These are phyloP conservation scores for Paradendryphiella salina DNA, from an alignment of 2,329 filamentous ascomycete species.

Conservation along the genomic window DNA sequence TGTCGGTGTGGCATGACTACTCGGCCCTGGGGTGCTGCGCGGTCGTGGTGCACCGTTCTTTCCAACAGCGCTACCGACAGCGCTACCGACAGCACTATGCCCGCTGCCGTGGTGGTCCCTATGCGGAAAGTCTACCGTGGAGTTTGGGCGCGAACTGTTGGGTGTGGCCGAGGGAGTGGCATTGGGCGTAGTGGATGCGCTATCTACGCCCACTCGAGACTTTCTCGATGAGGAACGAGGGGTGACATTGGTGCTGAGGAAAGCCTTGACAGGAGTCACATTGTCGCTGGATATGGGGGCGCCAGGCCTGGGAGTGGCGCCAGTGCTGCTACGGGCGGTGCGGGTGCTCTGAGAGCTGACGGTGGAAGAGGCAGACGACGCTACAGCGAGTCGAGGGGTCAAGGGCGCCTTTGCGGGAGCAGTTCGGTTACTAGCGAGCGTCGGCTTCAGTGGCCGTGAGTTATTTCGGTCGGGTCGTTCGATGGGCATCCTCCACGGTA, in stretches of 20 bases:
- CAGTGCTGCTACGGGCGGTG: slow-evolving; percentile 34
- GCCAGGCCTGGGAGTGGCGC: slow-evolving; percentile 36
- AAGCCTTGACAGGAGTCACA: slow-evolving; percentile 58
- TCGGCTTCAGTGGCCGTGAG: slow-evolving; percentile 67
- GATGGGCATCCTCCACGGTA: slow-evolving; percentile 43
- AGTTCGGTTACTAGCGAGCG: slow-evolving; percentile 64
- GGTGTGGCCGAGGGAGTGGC: slow-evolving; percentile 58
- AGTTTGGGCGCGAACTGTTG: slow-evolving; percentile 40
- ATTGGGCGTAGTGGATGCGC: slow-evolving; percentile 66
- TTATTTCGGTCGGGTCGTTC: slow-evolving; percentile 52
- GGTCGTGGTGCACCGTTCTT: slow-evolving; percentile 36
- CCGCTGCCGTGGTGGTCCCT: slow-evolving; percentile 35
- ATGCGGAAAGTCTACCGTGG: slow-evolving; percentile 35
- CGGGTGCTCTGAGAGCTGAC: slow-evolving; percentile 39
- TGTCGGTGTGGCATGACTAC: slow-evolving; percentile 25
- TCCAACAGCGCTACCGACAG: slow-evolving; percentile 13
- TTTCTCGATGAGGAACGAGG: slow-evolving; percentile 76
- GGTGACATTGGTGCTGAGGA: slow-evolving; percentile 71
- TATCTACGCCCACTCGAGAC: slow-evolving; percentile 65
- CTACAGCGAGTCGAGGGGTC: slow-evolving; percentile 61
- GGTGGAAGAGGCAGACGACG: slow-evolving; percentile 28
- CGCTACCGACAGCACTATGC: slow-evolving; percentile 13
- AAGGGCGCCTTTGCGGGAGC: slow-evolving; percentile 56
- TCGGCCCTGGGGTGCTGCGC: slow-evolving; percentile 45
- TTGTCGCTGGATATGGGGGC: slow-evolving; percentile 53